Conservation (phyloP, 192 early-diverging fungal genomes). For the Geranomyces variabilis region DNA sequence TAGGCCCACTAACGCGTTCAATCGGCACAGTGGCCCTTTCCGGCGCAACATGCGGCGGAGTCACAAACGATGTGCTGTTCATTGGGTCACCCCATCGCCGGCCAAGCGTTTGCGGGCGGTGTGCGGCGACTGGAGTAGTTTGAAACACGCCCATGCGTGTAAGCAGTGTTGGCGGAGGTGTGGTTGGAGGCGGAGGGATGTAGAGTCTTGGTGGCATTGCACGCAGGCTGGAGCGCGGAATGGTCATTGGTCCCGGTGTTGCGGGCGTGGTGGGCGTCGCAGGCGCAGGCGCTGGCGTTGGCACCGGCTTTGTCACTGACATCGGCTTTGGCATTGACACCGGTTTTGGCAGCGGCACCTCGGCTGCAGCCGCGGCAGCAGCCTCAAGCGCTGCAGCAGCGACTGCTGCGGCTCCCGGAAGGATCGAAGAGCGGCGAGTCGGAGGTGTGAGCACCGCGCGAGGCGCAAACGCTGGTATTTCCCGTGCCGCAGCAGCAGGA, state of each 20-base stretch:
- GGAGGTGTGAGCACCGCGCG: slow-evolving; percentile 3
- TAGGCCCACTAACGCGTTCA: not conserved
- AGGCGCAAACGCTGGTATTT: too few relatives aligned
- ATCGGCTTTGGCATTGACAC: too few relatives aligned
- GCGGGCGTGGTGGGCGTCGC: too few relatives aligned
- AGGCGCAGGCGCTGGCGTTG: too few relatives aligned
- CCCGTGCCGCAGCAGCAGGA: too few relatives aligned
- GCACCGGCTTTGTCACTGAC: too few relatives aligned
- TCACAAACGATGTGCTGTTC: slow-evolving; percentile 11
- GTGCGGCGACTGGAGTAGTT: not conserved
- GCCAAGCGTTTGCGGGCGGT: not conserved
- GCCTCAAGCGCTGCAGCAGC: too few relatives aligned
- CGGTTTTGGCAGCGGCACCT: too few relatives aligned
- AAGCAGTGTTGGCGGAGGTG: not conserved
- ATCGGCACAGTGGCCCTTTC: not conserved
- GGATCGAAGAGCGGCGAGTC: slow-evolving; percentile 11
- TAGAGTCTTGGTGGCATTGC: not conserved
- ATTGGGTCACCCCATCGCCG: slow-evolving; percentile 7
- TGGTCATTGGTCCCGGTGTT: not conserved
- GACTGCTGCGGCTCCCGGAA: not conserved
- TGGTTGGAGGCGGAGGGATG: slow-evolving; percentile 2
- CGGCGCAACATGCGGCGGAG: not conserved
- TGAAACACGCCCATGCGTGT: slow-evolving; percentile 14
- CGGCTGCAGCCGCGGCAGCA: too few relatives aligned
- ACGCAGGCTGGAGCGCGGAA: not conserved